Base-by-base conservation (phyloP, 1,284 basidiomycete species). In the Apiotrichum sp. region DNA sequence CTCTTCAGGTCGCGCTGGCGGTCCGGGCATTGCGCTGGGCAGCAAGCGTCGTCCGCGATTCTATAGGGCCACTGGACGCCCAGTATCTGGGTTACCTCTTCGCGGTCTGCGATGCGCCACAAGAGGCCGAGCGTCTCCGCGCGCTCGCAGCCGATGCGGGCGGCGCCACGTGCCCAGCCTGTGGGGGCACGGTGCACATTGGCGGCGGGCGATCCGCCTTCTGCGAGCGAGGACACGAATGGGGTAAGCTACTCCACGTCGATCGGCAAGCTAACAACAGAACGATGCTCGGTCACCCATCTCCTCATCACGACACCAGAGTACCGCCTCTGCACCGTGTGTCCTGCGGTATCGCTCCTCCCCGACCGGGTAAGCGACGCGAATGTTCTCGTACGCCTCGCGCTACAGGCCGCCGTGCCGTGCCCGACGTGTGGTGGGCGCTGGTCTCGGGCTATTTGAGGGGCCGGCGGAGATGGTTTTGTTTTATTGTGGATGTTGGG, bases 381-480 rank as follows among this genome's bases (percentile, higher is more conserved):
- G 29, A 29, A 29, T 29, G 29, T 29, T 29, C 44, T 72, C 34
- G 62, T 65, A 14, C 63, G 69, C 52, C 45, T 22, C 11, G 53
- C 65, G 32, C 52, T 74, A 36, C 63, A 68, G 34, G 61, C 61
- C 32, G 70, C 70, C 2, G 48, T 59, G 9, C 56, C 52, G 3
- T 74, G 72, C 50, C 41, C 65, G 31, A 57, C 60, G 43, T 74
- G 72, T 50, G 72, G 72, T 2, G 72, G 72, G 6, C 57, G 72
- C 39, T 74, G 72, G 72, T 56, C 66, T 11, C 52, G 67, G 39
- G 29, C 29, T 29, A 3, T 29, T 29, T 29, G 29, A 29, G 29
- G 2, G 29, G 29, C 29, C 29, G 29, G 29, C 29, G 29, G 29
- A 29, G 29, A 29, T 29, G 29, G 29, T 29, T 29, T 29, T 3